Conservation (phyloP, 2,329 filamentous ascomycete genomes). For the Fusarium penzigii region DNA sequence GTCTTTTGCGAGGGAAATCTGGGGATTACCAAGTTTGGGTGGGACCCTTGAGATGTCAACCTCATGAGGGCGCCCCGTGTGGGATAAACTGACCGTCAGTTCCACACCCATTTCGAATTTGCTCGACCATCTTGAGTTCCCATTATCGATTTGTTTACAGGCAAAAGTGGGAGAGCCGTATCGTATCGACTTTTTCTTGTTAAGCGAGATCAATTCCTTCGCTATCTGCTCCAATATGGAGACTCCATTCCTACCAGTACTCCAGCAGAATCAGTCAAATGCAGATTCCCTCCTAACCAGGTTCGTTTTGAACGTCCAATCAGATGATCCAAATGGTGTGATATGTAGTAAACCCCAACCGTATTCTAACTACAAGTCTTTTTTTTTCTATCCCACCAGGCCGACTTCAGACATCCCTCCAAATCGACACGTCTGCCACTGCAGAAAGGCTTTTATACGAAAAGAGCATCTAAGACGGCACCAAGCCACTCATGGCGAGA, state of each 20-base stretch:
- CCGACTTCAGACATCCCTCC: conserved; percentile 10
- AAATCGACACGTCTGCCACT: conserved; percentile 38
- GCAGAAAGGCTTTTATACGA: conserved; percentile 42
- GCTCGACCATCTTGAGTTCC: too few relatives aligned
- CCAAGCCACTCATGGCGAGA: conserved; percentile 40
- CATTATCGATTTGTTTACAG: background rate
- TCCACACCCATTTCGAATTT: background rate
- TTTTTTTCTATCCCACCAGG: conserved; percentile 4
- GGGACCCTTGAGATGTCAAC: background rate
- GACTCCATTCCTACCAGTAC: background rate
- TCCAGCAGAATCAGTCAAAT: background rate
- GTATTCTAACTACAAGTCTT: conserved; percentile 7
- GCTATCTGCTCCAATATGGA: background rate
- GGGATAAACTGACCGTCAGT: conserved; percentile 8
- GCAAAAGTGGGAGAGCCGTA: conserved; percentile 4
- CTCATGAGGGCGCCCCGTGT: background rate
- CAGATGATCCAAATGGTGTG: too few relatives aligned
- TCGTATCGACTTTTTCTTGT: too few relatives aligned
- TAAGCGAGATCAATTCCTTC: too few relatives aligned
- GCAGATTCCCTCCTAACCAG: background rate
- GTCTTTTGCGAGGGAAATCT: background rate
- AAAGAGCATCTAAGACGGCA: conserved; percentile 43
- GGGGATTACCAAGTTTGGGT: conserved; percentile 25
- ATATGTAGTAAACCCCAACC: too few relatives aligned
- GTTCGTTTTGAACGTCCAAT: background rate